phyloP scores from a whole-genome alignment of 1,139 yeast genomes.

The Blastobotrys raffinosifermentans region DNA sequence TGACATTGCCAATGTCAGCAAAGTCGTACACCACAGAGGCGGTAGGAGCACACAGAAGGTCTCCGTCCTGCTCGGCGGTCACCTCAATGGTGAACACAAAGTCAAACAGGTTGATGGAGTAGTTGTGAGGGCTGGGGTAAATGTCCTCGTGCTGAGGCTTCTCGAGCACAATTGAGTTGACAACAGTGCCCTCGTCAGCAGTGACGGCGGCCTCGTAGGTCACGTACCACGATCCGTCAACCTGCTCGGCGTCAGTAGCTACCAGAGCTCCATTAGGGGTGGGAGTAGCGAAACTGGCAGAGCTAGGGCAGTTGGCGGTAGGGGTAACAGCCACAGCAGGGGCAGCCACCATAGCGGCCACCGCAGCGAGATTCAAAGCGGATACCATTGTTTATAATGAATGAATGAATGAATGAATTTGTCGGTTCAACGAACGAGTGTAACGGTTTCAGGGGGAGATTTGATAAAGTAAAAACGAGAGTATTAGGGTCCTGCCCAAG shows the following conservation, averaged over 20 bases:
- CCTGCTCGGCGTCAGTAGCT: not conserved
- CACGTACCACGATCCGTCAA: not conserved
- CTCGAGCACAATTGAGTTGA: not conserved
- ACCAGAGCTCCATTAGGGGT: not conserved
- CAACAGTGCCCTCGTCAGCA: not conserved
- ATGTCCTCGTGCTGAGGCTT: constrained; percentile 1
- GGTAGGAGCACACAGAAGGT: constrained; percentile 13
- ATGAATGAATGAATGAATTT: no score
- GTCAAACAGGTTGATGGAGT: constrained; percentile 9
- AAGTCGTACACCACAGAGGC: constrained; percentile 10
- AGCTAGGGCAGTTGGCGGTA: not conserved
- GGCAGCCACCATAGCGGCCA: constrained; percentile 1
- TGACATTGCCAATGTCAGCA: constrained; percentile 7
- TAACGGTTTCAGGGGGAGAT: no score
- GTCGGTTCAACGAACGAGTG: no score
- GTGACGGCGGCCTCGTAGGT: not conserved
- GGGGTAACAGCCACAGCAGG: constrained; percentile 2
- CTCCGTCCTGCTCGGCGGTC: constrained; percentile 6
- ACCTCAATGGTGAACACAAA: constrained; percentile 9
- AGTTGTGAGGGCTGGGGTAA: not conserved
- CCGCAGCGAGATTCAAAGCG: not conserved
- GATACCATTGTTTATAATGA: no score
- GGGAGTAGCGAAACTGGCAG: not conserved
- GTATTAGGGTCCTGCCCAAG: no score
- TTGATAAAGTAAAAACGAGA: no score